Conservation (phyloP, 2,329 filamentous ascomycete species). For the Pseudogymnoascus sp. region DNA sequence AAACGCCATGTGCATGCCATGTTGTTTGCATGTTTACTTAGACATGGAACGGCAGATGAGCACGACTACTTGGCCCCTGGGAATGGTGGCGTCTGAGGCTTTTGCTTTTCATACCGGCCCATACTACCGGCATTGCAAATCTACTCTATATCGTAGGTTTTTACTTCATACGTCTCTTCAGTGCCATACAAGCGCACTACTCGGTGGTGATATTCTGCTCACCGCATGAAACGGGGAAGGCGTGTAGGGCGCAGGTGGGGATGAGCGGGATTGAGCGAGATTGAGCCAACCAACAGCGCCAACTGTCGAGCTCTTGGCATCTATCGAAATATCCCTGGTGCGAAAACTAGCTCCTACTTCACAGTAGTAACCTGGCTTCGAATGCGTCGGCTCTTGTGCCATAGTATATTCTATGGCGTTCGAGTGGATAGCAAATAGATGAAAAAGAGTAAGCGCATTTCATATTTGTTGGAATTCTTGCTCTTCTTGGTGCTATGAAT, state of each 20-base stretch:
- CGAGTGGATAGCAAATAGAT: slow-evolving; percentile 12
- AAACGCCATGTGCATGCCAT: neutral
- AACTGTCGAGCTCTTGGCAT: slow-evolving; percentile 12
- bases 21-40: neutral
- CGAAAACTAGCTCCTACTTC: slow-evolving; percentile 15
- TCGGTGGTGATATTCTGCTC: neutral
- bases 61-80: neutral
- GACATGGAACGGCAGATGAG: neutral
- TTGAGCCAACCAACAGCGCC: slow-evolving; percentile 12
- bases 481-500: slow-evolving; percentile 9
- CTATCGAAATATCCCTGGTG: slow-evolving; percentile 10
- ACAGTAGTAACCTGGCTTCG: slow-evolving; percentile 11
- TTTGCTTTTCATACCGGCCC: neutral
- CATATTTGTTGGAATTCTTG: slow-evolving; percentile 14
- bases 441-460: slow-evolving; percentile 9
- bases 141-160: neutral
- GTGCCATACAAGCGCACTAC: neutral
- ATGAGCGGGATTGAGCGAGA: slow-evolving; percentile 7
- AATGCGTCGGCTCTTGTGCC: slow-evolving; percentile 10
- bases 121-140: neutral
- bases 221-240: neutral
- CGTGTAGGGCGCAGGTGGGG: neutral
- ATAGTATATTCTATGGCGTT: slow-evolving; percentile 14
- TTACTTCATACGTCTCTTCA: neutral
- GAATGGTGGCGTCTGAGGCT: neutral